Percentiles rank a stretch among this genome's conserved stretches.
Evolutionary conservation across 2,329 filamentous ascomycete species (phyloP).

Genomic region (Trichoderma simmonsii): DNA sequence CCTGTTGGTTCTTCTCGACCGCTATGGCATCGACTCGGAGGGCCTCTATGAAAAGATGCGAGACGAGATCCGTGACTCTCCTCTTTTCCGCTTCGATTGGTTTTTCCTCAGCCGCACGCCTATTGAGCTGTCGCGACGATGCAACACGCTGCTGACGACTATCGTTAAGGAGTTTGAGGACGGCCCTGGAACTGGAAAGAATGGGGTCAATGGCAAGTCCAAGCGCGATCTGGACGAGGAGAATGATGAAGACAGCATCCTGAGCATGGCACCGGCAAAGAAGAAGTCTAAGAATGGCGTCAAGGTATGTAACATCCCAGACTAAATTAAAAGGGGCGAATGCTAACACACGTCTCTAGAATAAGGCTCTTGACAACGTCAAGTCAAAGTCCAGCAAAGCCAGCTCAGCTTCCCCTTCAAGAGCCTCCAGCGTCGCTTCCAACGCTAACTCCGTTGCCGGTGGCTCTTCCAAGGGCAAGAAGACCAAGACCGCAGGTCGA

Average conservation of each 20-base stretch:
- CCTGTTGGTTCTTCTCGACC: slow-evolving; percentile 87
- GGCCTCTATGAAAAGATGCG: slow-evolving; percentile 88
- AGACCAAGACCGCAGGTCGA: slow-evolving; percentile 28
- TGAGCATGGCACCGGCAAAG: slow-evolving; percentile 81
- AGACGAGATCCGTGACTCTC: slow-evolving; percentile 93
- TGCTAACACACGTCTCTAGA: slow-evolving; percentile 51
- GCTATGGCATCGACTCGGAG: slow-evolving; percentile 87
- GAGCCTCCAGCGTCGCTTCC: slow-evolving; percentile 85
- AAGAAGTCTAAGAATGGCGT: slow-evolving; percentile 90
- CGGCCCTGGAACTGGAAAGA: slow-evolving; percentile 49
- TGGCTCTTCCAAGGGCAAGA: slow-evolving; percentile 52
- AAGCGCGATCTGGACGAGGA: slow-evolving; percentile 79
- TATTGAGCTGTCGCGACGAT: slow-evolving; percentile 85
- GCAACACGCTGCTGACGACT: slow-evolving; percentile 89
- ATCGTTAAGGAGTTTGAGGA: slow-evolving; percentile 94
- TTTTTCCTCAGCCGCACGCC: slow-evolving; percentile 96
- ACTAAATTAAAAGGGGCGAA: not conserved
- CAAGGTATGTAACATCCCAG: slow-evolving; percentile 58
- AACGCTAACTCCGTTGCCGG: slow-evolving; percentile 53
- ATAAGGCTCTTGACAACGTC: slow-evolving; percentile 87
- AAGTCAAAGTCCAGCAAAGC: slow-evolving; percentile 80
- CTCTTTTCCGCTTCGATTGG: slow-evolving; percentile 97
- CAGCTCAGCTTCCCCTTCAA: slow-evolving; percentile 72
- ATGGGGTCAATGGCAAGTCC: slow-evolving; percentile 62
- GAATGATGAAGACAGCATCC: slow-evolving; percentile 76